Conservation (phyloP, 2,329 filamentous ascomycete species). For the Allantophomopsis cytisporea region DNA sequence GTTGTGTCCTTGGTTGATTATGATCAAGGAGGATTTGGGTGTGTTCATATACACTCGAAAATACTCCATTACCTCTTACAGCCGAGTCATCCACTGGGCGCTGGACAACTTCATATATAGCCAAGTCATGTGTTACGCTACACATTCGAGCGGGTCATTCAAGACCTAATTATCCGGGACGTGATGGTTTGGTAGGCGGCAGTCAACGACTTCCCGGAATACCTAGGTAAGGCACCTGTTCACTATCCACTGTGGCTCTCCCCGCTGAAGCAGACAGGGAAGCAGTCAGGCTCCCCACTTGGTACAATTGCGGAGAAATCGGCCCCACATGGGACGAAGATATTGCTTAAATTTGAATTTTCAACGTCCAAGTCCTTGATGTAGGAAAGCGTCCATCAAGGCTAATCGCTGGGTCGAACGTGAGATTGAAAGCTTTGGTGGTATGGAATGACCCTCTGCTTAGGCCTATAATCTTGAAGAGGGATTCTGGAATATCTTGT, state of each 20-base stretch:
- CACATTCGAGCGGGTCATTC: slow-evolving; percentile 41
- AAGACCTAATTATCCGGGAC: slow-evolving; percentile 49
- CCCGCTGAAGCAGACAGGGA: slow-evolving; percentile 22
- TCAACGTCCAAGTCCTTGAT: slow-evolving; percentile 63
- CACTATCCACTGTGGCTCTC: slow-evolving; percentile 36
- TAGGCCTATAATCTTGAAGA: slow-evolving; percentile 67
- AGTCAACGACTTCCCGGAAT: slow-evolving; percentile 34
- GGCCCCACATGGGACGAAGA: slow-evolving; percentile 1
- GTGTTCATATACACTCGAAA: slow-evolving; percentile 37
- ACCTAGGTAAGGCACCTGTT: slow-evolving; percentile 23
- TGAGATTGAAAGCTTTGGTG: slow-evolving; percentile 54
- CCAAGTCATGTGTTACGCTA: slow-evolving; percentile 43
- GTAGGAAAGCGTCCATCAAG: slow-evolving; percentile 40
- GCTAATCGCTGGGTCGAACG: slow-evolving; percentile 60
- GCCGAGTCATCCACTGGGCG: slow-evolving; percentile 37
- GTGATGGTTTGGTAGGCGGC: slow-evolving; percentile 38
- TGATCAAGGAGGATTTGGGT: slow-evolving; percentile 48
- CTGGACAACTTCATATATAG: slow-evolving; percentile 48
- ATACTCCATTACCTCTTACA: slow-evolving; percentile 47
- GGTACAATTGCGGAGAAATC: slow-evolving; percentile 8
- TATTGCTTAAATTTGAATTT: slow-evolving; percentile 51
- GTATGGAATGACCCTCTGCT: slow-evolving; percentile 78
- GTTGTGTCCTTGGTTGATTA: slow-evolving; percentile 30
- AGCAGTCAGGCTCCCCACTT: slow-evolving; percentile 6
- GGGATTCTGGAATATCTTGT: slow-evolving; percentile 56